Evolutionary conservation across 768 basidiomycete genomes (phyloP).

Genomic region (Ramaria rubella): DNA sequence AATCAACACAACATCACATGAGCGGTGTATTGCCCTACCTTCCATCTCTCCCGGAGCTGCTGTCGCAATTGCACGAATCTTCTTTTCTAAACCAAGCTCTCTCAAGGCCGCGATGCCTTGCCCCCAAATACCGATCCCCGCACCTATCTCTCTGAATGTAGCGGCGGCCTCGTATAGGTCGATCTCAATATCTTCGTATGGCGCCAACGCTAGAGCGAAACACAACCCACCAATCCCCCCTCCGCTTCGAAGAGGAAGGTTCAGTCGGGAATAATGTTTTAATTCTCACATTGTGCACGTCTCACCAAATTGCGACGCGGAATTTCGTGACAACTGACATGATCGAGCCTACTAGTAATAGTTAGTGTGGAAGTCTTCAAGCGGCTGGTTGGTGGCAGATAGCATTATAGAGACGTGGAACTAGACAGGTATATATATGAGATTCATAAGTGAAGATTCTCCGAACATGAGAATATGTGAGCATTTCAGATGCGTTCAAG

Average conservation of each 20-base stretch:
- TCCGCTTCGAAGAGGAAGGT: slow-evolving; percentile 16
- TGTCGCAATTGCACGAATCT: slow-evolving; percentile 21
- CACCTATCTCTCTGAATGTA: slow-evolving; percentile 44
- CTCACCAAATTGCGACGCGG: slow-evolving; percentile 51
- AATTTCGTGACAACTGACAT: too few relatives aligned
- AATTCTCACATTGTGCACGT: slow-evolving; percentile 11
- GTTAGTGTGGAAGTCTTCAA: too few relatives aligned
- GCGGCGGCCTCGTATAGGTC: slow-evolving; percentile 31
- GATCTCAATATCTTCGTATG: slow-evolving; percentile 21
- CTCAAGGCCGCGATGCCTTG: slow-evolving; percentile 23
- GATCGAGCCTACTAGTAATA: too few relatives aligned
- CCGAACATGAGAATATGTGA: too few relatives aligned
- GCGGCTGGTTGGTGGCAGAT: too few relatives aligned
- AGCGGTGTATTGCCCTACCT: slow-evolving; percentile 37
- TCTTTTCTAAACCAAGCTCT: slow-evolving; percentile 20
- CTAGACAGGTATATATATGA: too few relatives aligned
- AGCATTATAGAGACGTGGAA: too few relatives aligned
- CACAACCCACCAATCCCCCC: slow-evolving; percentile 28
- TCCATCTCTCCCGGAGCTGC: slow-evolving; percentile 17
- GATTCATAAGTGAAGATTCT: too few relatives aligned
- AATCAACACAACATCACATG: slow-evolving; percentile 39
- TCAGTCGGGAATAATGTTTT: not conserved
- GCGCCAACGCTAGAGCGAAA: slow-evolving; percentile 24
- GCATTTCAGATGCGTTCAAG: too few relatives aligned
- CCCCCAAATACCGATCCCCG: slow-evolving; percentile 30